Evolutionary conservation across 176 grass and related monocot species (phyloP), one percentile per base, ranked within the genome.

Genomic region (Elymus sibiricus): DNA sequence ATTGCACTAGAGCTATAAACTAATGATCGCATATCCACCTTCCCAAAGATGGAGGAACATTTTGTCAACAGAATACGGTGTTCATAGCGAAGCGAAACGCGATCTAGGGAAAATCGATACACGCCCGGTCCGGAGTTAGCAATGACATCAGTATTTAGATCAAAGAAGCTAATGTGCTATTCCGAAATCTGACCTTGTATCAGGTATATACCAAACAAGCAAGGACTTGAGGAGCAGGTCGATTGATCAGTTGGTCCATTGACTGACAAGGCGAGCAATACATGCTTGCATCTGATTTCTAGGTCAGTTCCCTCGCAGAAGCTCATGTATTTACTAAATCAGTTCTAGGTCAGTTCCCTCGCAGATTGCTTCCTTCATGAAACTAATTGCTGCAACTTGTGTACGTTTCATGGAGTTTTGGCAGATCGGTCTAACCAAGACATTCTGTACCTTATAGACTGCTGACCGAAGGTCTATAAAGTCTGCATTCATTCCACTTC

Each of bases 151-250:
- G n/a, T 24, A n/a, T n/a, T n/a, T n/a, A n/a, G n/a, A n/a, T n/a
- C n/a, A n/a, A n/a, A n/a, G n/a, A 78, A 53, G n/a, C 5, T 32
- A 71, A 72, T 56, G 51, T 90, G 3, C 9, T 79, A 65, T 64
- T 28, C 25, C 5, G 29, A 44, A 74, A 73, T 64, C 13, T 72
- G 79, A 79, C 34, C 65, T 77, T n/a, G n/a, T n/a, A n/a, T 71
- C 64, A 35, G 21, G 24, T 83, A 78, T 83, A 43, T 38, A 79
- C 79, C 14, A 58, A 87, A 44, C 75, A 58, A 25, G n/a, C n/a
- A n/a, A 5, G 64, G 34, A n/a, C n/a, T n/a, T n/a, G n/a, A n/a
- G n/a, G 37, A 77, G 47, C 59, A 49, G 79, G 77, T 80, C 1
- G 49, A 69, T n/a, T 28, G 78, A 51, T 78, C 15, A 28, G 75